Conservation (phyloP, 1,139 yeast genomes). For the Blastobotrys buckinghamii region DNA sequence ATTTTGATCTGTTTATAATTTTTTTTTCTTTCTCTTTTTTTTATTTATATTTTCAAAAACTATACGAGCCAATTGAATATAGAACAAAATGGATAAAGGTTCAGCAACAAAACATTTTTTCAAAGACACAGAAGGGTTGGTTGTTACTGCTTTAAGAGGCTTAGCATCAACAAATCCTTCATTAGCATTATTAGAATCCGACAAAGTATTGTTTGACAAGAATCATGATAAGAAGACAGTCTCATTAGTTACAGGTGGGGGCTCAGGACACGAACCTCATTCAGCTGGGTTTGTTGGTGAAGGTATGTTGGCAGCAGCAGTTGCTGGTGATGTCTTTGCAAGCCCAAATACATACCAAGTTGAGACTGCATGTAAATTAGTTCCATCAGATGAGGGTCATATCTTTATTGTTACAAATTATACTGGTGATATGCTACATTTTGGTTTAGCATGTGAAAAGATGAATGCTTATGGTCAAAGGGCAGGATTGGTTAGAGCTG, state of each 20-base stretch:
- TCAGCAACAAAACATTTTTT: conserved; percentile 36
- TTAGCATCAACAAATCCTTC: conserved; percentile 31
- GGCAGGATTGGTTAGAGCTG: conserved; percentile 26
- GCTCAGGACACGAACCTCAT: conserved; percentile 47
- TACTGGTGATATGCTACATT: conserved; percentile 56
- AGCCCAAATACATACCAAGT: conserved; percentile 41
- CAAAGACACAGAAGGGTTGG: conserved; percentile 27
- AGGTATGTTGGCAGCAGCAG: conserved; percentile 44
- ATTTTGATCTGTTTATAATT: neutral
- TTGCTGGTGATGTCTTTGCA: conserved; percentile 44
- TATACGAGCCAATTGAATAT: neutral
- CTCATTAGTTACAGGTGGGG: conserved; percentile 41
- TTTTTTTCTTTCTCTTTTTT: neutral
- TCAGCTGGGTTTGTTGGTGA: conserved; percentile 42
- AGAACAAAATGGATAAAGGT: conserved; percentile 1
- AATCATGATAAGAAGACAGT: conserved; percentile 31
- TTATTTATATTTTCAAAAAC: neutral
- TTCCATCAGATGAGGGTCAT: conserved; percentile 39
- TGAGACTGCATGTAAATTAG: conserved; percentile 36
- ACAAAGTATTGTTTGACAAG: conserved; percentile 37
- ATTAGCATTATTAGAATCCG: conserved; percentile 32
- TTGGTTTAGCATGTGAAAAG: conserved; percentile 42
- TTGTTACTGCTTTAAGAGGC: conserved; percentile 27
- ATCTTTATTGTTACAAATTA: conserved; percentile 51
- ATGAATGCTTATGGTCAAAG: conserved; percentile 23